Evolutionary conservation across 176 grass and related monocot genomes (phyloP).

Genomic region (Phyllostachys edulis): DNA sequence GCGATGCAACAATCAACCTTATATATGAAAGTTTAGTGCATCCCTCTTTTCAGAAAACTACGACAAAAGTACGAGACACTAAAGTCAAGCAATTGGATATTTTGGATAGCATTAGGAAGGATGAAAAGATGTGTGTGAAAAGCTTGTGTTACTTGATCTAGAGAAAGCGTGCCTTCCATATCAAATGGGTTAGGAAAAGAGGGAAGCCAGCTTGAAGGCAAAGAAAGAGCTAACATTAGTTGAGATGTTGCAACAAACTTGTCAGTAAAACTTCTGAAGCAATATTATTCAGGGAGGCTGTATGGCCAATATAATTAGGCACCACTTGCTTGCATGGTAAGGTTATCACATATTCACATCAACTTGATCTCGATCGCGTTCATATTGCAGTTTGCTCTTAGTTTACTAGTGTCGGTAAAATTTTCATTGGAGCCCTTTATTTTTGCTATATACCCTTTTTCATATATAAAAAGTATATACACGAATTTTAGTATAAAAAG

Average conservation of each 20-base stretch:
- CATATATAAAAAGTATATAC: too few relatives aligned
- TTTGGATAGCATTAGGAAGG: neutral
- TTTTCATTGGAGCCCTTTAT: too few relatives aligned
- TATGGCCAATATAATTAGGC: neutral
- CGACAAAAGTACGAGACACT: neutral
- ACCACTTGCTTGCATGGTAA: neutral
- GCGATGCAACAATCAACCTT: neutral
- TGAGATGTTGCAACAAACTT: neutral
- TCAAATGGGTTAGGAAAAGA: slow-evolving; percentile 16
- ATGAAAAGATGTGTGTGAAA: neutral
- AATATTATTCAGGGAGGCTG: neutral
- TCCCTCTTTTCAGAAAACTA: neutral
- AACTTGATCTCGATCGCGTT: neutral
- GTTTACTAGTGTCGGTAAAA: slow-evolving; percentile 1
- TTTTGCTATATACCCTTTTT: too few relatives aligned
- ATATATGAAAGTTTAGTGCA: neutral
- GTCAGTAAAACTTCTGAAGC: neutral
- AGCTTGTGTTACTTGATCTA: neutral
- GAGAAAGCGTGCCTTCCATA: neutral
- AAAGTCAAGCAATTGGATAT: neutral
- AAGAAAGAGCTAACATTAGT: neutral
- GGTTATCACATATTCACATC: neutral
- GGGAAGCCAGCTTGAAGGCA: neutral
- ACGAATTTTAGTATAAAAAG: too few relatives aligned
- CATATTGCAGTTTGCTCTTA: neutral